Conservation (phyloP, 164 flowering plant genomes). For the Magnolia officinalis region DNA sequence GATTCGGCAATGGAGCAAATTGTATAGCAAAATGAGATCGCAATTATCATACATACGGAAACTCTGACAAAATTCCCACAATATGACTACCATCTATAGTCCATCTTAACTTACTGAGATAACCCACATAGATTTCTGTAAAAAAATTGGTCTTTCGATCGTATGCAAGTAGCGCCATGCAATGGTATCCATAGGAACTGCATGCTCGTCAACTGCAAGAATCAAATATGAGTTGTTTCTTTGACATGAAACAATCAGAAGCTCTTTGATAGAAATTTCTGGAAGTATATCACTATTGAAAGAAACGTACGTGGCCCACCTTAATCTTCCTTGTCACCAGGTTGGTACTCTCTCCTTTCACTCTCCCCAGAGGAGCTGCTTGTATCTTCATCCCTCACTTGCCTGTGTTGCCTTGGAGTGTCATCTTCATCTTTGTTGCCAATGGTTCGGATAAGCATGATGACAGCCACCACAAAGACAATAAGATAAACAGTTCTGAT, state of each 20-base stretch:
- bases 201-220: neutral
- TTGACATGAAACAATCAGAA: neutral
- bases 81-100: too few species aligned
- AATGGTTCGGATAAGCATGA: conserved; percentile 48
- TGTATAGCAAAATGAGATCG: too few species aligned
- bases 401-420: conserved; percentile 31
- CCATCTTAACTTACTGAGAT: too few species aligned
- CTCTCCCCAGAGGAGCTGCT: conserved; percentile 26
- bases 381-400: conserved; percentile 17
- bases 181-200: too few species aligned
- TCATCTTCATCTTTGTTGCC: conserved; percentile 36
- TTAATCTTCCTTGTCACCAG: conserved; percentile 70
- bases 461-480: conserved; percentile 49
- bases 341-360: conserved; percentile 23
- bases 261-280: neutral
- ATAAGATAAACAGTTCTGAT: conserved; percentile 46
- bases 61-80: too few species aligned
- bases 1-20: too few species aligned
- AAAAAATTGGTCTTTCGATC: too few species aligned
- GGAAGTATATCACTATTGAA: neutral
- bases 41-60: too few species aligned
- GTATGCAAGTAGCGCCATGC: too few species aligned
- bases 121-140: too few species aligned
- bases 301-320: neutral
- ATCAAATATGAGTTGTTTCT: neutral